phyloP scores from a whole-genome alignment of 768 basidiomycete genomes.

The Leccinum truebloodii region DNA sequence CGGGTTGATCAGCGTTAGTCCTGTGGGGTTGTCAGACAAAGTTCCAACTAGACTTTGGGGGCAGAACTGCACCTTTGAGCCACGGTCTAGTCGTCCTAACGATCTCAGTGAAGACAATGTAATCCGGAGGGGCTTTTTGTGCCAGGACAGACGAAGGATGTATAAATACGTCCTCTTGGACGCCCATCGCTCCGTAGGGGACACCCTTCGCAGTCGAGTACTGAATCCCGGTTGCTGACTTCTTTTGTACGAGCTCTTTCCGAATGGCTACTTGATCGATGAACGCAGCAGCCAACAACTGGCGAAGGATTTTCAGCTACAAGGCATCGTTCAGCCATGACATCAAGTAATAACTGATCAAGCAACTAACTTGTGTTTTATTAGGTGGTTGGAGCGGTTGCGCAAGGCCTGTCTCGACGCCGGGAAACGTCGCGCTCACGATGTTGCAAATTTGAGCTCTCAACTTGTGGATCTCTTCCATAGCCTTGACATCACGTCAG shows the following conservation, averaged over 20 bases:
- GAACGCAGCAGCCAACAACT: conserved; percentile 85
- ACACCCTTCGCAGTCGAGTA: conserved; percentile 78
- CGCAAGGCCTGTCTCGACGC: conserved; percentile 56
- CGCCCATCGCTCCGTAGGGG: conserved; percentile 77
- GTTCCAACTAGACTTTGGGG: neutral
- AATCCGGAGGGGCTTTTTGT: conserved; percentile 75
- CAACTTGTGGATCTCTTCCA: conserved; percentile 98
- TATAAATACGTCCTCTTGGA: conserved; percentile 86
- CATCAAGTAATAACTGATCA: neutral
- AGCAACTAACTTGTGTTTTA: conserved; percentile 63
- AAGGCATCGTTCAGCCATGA: conserved; percentile 8
- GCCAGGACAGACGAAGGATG: conserved; percentile 87
- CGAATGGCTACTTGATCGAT: conserved; percentile 95
- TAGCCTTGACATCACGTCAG: conserved; percentile 57
- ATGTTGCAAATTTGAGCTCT: conserved; percentile 87
- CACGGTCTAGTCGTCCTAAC: conserved; percentile 73
- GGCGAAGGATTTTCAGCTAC: conserved; percentile 87
- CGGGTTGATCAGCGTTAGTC: conserved; percentile 82
- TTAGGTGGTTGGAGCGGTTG: conserved; percentile 74
- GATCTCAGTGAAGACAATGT: conserved; percentile 80
- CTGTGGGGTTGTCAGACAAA: conserved; percentile 38
- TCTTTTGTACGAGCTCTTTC: conserved; percentile 73
- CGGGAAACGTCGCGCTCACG: conserved; percentile 76
- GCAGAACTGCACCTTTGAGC: conserved; percentile 65
- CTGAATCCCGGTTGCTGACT: conserved; percentile 59